These are phyloP conservation scores for Acanthamoeba castellanii DNA, from an alignment of 208 protist genomes.

Conservation along the genomic window DNA sequence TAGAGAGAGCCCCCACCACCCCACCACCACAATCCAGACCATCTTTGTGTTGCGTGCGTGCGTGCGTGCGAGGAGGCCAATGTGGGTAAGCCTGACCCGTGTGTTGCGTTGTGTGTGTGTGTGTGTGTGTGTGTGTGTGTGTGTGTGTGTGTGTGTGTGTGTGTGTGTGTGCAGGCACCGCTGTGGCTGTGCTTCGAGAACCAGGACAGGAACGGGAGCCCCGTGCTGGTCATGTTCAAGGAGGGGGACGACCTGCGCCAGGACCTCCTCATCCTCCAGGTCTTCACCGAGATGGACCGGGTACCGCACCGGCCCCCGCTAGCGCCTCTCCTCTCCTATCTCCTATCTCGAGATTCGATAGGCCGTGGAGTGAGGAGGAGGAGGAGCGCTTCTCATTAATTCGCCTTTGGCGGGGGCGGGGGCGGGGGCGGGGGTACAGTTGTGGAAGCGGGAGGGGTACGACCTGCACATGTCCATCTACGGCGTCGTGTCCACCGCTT, in stretches of 20 bases:
- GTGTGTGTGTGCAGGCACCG: conserved; percentile 86
- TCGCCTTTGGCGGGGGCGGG: conserved; percentile 92
- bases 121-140: no score
- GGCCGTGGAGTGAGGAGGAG: no score
- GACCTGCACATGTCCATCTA: conserved; percentile 86
- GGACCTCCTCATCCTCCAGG: conserved; percentile 84
- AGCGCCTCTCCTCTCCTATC: no score
- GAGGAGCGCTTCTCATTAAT: no score
- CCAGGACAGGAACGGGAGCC: conserved; percentile 70
- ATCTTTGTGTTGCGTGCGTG: no score
- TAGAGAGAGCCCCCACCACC: no score
- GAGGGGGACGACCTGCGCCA: conserved; percentile 89
- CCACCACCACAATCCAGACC: no score
- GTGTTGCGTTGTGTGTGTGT: no score
- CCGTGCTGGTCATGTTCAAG: conserved; percentile 87
- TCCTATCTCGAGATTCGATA: no score
- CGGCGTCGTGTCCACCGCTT: conserved; percentile 86
- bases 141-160: no score
- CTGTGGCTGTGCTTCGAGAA: conserved; percentile 88
- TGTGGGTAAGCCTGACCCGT: no score
- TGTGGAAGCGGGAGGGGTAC: conserved; percentile 83
- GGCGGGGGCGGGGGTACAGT: conserved; percentile 89
- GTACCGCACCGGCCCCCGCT: conserved; percentile 86
- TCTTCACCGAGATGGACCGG: conserved; percentile 83
- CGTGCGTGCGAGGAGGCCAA: no score